phyloP scores from a whole-genome alignment of 1,139 yeast genomes.

The Fermentozyma sake region DNA sequence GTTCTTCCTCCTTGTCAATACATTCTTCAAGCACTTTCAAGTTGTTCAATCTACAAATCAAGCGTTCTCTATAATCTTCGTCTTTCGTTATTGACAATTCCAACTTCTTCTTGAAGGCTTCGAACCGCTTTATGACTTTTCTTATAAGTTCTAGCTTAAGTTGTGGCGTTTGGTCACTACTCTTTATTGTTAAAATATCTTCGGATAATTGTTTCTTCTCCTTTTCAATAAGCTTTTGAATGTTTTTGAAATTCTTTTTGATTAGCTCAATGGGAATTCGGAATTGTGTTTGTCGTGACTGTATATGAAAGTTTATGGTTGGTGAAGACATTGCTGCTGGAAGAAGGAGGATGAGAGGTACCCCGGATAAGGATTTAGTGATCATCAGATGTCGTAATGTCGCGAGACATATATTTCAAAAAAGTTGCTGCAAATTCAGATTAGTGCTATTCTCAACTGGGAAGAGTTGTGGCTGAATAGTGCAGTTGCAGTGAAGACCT shows the following conservation, averaged over 20 bases:
- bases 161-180: constrained; percentile 18
- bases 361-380: too few relatives aligned
- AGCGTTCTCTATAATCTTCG: constrained; percentile 45
- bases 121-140: constrained; percentile 43
- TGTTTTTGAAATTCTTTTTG: constrained; percentile 51
- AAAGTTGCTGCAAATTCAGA: background rate
- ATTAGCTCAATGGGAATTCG: constrained; percentile 59
- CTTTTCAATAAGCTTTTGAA: constrained; percentile 56
- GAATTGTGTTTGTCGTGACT: constrained; percentile 49
- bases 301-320: constrained; percentile 38
- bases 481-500: too few relatives aligned
- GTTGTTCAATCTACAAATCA: constrained; percentile 42
- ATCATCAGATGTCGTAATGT: too few relatives aligned
- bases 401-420: background rate
- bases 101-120: constrained; percentile 43
- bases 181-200: constrained; percentile 31
- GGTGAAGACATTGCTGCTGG: constrained; percentile 37
- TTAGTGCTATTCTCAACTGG: too few relatives aligned
- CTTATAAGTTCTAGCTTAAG: constrained; percentile 27
- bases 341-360: background rate
- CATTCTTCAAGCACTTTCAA: constrained; percentile 29
- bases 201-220: constrained; percentile 42
- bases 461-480: too few relatives aligned
- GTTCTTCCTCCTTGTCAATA: constrained; percentile 10
- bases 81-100: constrained; percentile 40